These are phyloP conservation scores for Serendipita sp. DNA, from an alignment of 768 basidiomycete species.

Conservation along the genomic window DNA sequence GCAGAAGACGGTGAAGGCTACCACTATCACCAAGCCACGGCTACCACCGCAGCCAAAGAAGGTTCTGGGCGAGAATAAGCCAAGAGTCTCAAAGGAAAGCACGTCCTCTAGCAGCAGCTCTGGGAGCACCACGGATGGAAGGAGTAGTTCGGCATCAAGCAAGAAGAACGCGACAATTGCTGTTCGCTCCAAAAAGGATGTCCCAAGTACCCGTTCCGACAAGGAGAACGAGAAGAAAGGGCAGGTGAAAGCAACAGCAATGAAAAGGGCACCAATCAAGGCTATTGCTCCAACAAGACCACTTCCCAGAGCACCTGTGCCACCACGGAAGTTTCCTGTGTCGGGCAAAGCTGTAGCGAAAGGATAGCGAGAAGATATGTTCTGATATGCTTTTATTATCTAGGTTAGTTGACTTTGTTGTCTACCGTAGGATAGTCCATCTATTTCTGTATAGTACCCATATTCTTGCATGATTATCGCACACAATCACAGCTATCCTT, in stretches of 20 bases:
- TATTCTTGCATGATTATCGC: neutral
- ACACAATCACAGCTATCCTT: neutral
- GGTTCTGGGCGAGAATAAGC: neutral
- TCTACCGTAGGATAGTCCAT: too few relatives aligned
- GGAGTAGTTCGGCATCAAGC: neutral
- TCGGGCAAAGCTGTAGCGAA: too few relatives aligned
- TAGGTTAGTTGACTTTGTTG: neutral
- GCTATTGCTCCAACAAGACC: neutral
- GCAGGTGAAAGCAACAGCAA: neutral
- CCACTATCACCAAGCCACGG: neutral
- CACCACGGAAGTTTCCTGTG: neutral
- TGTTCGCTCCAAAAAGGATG: neutral
- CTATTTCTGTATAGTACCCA: neutral
- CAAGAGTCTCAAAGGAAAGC: neutral
- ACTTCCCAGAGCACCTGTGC: neutral
- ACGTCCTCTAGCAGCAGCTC: neutral
- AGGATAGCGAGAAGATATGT: neutral
- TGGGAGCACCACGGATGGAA: neutral
- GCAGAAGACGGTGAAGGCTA: neutral
- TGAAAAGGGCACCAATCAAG: neutral
- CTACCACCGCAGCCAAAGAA: neutral
- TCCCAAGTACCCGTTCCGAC: neutral
- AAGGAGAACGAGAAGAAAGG: neutral
- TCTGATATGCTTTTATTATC: neutral
- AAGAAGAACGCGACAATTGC: neutral